These are phyloP conservation scores for Boletus vinaceobasis DNA, from an alignment of 768 basidiomycete species.

Conservation along the genomic window DNA sequence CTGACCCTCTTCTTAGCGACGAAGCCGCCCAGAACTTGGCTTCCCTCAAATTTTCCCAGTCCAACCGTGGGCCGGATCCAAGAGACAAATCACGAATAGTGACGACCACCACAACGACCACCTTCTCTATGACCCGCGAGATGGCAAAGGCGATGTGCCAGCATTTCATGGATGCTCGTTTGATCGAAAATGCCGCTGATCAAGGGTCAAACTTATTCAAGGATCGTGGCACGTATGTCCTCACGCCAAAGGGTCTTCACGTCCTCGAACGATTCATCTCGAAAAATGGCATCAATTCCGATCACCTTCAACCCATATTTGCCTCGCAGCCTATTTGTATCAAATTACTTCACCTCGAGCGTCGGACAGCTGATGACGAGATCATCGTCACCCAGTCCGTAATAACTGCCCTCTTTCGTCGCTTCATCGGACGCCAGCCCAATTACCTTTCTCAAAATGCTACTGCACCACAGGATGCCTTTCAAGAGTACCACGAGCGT, in stretches of 20 bases:
- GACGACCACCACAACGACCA: conserved; percentile 98
- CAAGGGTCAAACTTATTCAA: conserved; percentile 88
- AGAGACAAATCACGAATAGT: conserved; percentile 97
- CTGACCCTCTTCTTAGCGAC: conserved; percentile 53
- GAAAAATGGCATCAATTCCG: conserved; percentile 97
- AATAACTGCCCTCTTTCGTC: conserved; percentile 90
- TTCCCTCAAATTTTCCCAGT: conserved; percentile 97
- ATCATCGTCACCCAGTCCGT: conserved; percentile 94
- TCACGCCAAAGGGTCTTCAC: conserved; percentile 97
- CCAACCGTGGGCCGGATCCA: conserved; percentile 96
- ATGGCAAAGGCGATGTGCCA: conserved; percentile 99
- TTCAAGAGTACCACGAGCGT: conserved; percentile 74
- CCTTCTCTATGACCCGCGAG: conserved; percentile 98
- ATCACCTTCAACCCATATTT: conserved; percentile 88
- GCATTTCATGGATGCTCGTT: conserved; percentile 98
- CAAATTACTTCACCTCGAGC: conserved; percentile 95
- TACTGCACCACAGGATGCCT: conserved; percentile 51
- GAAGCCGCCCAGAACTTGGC: conserved; percentile 92
- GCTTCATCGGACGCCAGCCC: conserved; percentile 86
- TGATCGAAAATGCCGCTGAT: conserved; percentile 96
- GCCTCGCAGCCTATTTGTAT: conserved; percentile 92
- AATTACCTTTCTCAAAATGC: conserved; percentile 61
- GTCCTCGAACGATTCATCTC: conserved; percentile 99
- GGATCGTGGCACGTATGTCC: conserved; percentile 92
- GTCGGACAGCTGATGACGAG: conserved; percentile 90